Evolutionary conservation across 768 basidiomycete genomes (phyloP).

Genomic region (Dictyophora rubrovolvata): DNA sequence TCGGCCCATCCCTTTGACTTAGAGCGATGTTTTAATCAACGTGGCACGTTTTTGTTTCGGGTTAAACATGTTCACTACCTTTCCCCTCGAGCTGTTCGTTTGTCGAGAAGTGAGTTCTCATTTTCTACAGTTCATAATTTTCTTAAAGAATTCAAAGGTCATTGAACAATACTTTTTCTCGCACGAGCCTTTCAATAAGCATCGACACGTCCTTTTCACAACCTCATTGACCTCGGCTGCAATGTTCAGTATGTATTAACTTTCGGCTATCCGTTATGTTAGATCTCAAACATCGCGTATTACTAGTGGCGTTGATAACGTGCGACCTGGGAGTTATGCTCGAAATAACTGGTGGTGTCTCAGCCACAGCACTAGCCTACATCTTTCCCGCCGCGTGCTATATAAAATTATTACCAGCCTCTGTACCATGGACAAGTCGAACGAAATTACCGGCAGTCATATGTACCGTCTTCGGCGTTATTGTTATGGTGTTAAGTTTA

Average conservation of each 20-base stretch:
- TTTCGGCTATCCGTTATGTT: not conserved
- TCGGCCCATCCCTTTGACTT: constrained; percentile 1
- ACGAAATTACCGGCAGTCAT: constrained; percentile 63
- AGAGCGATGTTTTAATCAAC: constrained; percentile 86
- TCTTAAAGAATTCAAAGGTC: constrained; percentile 40
- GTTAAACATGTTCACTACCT: constrained; percentile 95
- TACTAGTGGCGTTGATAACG: constrained; percentile 78
- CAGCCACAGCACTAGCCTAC: constrained; percentile 84
- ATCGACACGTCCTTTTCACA: constrained; percentile 87
- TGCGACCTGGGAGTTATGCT: constrained; percentile 98
- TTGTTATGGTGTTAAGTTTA: constrained; percentile 72
- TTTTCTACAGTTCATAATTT: not conserved
- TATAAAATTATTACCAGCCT: constrained; percentile 54
- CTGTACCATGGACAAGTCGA: constrained; percentile 54
- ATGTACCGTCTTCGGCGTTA: constrained; percentile 63
- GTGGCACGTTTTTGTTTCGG: constrained; percentile 91
- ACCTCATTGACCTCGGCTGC: constrained; percentile 71
- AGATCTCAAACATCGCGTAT: not conserved
- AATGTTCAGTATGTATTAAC: constrained; percentile 56
- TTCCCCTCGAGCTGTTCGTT: constrained; percentile 93
- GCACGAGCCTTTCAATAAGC: constrained; percentile 68
- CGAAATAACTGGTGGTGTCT: constrained; percentile 96
- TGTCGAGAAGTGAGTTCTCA: constrained; percentile 70
- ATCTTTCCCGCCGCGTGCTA: constrained; percentile 88
- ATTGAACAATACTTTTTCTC: constrained; percentile 95